Base-by-base conservation (phyloP, 768 basidiomycete species). In the Tremella mesenterica region DNA sequence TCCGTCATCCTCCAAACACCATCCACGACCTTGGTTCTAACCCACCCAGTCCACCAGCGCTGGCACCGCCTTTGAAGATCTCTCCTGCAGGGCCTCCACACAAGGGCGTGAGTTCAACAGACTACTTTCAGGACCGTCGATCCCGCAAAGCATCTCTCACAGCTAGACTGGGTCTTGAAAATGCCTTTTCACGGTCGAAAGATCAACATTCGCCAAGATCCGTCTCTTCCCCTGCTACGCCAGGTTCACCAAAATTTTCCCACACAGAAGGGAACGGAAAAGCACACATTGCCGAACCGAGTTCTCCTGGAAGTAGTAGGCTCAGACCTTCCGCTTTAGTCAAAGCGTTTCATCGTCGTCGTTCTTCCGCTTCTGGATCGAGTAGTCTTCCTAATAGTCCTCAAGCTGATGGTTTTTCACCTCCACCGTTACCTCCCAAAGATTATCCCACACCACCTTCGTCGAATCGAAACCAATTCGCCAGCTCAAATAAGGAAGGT, bases 81-180 rank as follows among this genome's bases (percentile, higher is more conserved):
- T n/a, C n/a, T 18, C n/a, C n/a, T 23, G 28, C 25, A 48, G 18
- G n/a, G 29, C 9, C 28, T 12, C 21, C 50, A 16, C 16, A 39
- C 18, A 51, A 45, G 23, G 51, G 51, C n/a, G 45, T 52, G 41
- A n/a, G 44, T 43, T 54, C 53, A 13, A 25, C 54, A 14, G 49
- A 50, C 54, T 23, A 36, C 23, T 50, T 51, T 26, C 39, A 28
- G 29, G 48, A 50, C 3, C 18, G 14, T 26, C 45, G 49, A 14
- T 14, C n/a, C 12, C 46, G 54, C n/a, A 60, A 60, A 39, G 44
- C 51, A 3, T 60, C 58, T 7, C 30, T 57, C 3, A 47, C 51
- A 3, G 30, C 51, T 16, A 51, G 56, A 16, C 38, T 41, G 38
- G 38, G 38, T 8, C 38, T 41, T n/a, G 38, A 41, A n/a, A n/a